A percentile compares a stretch with the other conserved stretches of the same genome.
These are phyloP conservation scores for Colletotrichum lupini DNA, from an alignment of 2,329 filamentous ascomycete species.

Conservation along the genomic window DNA sequence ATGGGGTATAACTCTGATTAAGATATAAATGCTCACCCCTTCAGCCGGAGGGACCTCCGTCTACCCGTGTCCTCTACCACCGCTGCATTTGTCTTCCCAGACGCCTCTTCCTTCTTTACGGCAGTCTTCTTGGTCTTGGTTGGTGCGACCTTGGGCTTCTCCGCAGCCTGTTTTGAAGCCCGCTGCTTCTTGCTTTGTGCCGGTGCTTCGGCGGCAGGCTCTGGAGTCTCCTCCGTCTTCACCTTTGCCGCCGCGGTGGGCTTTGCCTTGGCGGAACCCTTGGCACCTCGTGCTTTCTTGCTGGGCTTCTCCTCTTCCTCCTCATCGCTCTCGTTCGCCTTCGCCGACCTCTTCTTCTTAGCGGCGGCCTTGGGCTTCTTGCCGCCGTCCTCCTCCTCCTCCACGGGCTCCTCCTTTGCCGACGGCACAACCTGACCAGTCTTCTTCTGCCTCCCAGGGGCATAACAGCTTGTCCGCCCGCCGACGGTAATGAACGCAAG, in stretches of 20 bases:
- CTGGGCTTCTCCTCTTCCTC: conserved; percentile 34
- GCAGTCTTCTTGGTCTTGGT: conserved; percentile 11
- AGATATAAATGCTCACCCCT: conserved; percentile 33
- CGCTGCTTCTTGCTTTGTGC: conserved; percentile 39
- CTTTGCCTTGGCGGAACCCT: conserved; percentile 35
- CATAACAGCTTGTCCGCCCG: conserved; percentile 89
- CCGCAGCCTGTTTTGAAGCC: conserved; percentile 41
- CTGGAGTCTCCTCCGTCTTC: conserved; percentile 27
- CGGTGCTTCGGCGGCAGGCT: conserved; percentile 23
- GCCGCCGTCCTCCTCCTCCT: conserved; percentile 41
- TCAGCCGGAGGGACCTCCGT: conserved; percentile 44
- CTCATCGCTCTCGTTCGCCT: conserved; percentile 42
- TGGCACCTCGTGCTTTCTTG: conserved; percentile 42
- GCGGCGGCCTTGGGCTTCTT: conserved; percentile 22
- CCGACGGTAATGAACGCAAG: conserved; percentile 90
- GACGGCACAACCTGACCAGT: conserved; percentile 55
- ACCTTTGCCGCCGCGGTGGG: background rate
- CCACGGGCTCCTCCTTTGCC: conserved; percentile 55
- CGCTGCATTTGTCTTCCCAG: background rate
- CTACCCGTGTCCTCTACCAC: conserved; percentile 32
- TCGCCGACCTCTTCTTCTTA: conserved; percentile 41
- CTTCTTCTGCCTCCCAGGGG: conserved; percentile 89
- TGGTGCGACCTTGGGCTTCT: conserved; percentile 37
- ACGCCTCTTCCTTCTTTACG: conserved; percentile 10
- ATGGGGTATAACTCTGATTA: background rate